phyloP scores from a whole-genome alignment of 2,329 filamentous ascomycete species.

The Arthrobotrys iridis region DNA sequence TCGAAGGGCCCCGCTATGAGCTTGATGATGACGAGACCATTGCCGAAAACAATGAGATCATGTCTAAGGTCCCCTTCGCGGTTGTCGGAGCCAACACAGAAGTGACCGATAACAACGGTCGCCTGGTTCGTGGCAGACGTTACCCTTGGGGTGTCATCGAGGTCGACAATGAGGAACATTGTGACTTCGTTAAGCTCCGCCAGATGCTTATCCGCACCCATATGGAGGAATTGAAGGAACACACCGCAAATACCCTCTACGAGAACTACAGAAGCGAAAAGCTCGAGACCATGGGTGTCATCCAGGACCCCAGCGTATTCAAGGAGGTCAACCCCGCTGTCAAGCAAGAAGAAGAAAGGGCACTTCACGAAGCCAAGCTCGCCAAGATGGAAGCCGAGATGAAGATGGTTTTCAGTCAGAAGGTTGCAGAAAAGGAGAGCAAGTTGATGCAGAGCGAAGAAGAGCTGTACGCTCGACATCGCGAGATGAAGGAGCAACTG shows the following conservation, averaged over 20 bases:
- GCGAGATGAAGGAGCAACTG: constrained; percentile 99
- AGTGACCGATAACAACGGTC: constrained; percentile 88
- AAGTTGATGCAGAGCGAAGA: constrained; percentile 99
- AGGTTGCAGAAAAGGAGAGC: constrained; percentile 99
- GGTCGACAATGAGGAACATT: constrained; percentile 99
- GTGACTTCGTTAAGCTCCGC: constrained; percentile 98
- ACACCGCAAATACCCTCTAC: constrained; percentile 98
- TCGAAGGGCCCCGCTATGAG: constrained; percentile 97
- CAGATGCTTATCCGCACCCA: constrained; percentile 99
- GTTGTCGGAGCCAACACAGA: constrained; percentile 97
- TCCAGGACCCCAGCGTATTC: constrained; percentile 98
- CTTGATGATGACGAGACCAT: constrained; percentile 99
- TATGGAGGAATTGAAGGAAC: constrained; percentile 99
- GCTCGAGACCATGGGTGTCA: constrained; percentile 97
- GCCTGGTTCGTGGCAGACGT: constrained; percentile 92
- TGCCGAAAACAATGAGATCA: constrained; percentile 99
- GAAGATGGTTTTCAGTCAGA: constrained; percentile 99
- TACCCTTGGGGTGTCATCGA: constrained; percentile 99
- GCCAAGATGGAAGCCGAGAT: constrained; percentile 99
- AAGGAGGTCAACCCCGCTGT: constrained; percentile 99
- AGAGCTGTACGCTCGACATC: constrained; percentile 95
- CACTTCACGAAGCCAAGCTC: constrained; percentile 98
- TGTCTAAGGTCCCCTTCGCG: constrained; percentile 99
- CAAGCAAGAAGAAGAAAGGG: constrained; percentile 99
- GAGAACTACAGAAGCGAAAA: constrained; percentile 99